These are phyloP conservation scores for Venturia nashicola DNA, from an alignment of 2,329 filamentous ascomycete species.

Conservation along the genomic window DNA sequence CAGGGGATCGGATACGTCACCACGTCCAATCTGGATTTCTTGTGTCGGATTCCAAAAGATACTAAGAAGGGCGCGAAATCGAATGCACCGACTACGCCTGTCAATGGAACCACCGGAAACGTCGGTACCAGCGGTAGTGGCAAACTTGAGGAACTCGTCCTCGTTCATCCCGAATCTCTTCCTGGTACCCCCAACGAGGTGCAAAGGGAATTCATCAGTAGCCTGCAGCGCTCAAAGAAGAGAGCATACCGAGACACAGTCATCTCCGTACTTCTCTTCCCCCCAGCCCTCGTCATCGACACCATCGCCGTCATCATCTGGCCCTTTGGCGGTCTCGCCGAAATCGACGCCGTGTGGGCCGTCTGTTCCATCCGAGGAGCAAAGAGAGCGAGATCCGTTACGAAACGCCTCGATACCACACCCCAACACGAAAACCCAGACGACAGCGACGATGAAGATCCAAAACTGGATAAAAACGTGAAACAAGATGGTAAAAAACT, in stretches of 20 bases:
- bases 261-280: conserved; percentile 29
- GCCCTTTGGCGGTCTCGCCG: conserved; percentile 25
- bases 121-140: conserved; percentile 22
- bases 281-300: conserved; percentile 22
- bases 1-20: conserved; percentile 29
- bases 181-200: conserved; percentile 20
- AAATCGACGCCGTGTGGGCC: conserved; percentile 25
- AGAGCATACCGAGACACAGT: conserved; percentile 30
- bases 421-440: neutral
- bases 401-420: conserved; percentile 23
- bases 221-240: conserved; percentile 28
- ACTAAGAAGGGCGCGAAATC: neutral
- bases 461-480: neutral
- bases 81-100: conserved; percentile 13
- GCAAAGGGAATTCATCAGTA: conserved; percentile 28
- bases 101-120: conserved; percentile 18
- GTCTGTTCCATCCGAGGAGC: conserved; percentile 34
- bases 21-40: conserved; percentile 30
- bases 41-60: conserved; percentile 25
- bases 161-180: conserved; percentile 27
- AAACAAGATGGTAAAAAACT: conserved; percentile 16
- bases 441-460: neutral
- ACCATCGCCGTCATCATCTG: conserved; percentile 22
- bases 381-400: conserved; percentile 26
- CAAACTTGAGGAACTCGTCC: conserved; percentile 27